These are phyloP conservation scores for Aspergillus spinulosporus DNA, from an alignment of 2,329 filamentous ascomycete genomes.

Conservation along the genomic window DNA sequence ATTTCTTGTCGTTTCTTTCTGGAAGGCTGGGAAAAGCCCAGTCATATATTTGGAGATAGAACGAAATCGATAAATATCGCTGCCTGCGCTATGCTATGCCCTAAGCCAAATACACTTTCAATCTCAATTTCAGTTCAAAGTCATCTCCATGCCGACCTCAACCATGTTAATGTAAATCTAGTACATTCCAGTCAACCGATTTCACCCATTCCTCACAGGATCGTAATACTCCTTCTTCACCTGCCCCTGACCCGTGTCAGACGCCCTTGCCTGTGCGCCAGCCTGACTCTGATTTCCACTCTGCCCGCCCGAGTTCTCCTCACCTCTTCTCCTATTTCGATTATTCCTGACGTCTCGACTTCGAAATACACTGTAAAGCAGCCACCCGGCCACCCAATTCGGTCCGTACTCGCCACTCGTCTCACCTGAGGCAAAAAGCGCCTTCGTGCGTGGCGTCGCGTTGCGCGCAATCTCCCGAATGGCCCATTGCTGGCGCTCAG, in stretches of 20 bases:
- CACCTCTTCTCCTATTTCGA: slow-evolving; percentile 44
- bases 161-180: not conserved
- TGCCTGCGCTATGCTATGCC: slow-evolving; percentile 3
- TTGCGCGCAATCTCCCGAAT: slow-evolving; percentile 46
- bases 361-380: slow-evolving; percentile 51
- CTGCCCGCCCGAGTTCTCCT: slow-evolving; percentile 18
- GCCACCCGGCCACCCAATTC: slow-evolving; percentile 50
- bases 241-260: slow-evolving; percentile 22
- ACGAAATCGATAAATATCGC: not conserved
- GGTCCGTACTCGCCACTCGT: slow-evolving; percentile 47
- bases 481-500: slow-evolving; percentile 44
- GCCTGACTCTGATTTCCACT: not conserved
- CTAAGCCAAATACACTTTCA: not conserved
- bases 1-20: too few species aligned
- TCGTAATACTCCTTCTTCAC: slow-evolving; percentile 43
- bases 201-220: slow-evolving; percentile 40
- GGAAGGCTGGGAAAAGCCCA: not conserved
- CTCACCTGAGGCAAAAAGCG: slow-evolving; percentile 42
- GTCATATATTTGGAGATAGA: not conserved
- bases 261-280: not conserved
- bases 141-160: not conserved
- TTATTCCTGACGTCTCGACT: slow-evolving; percentile 49
- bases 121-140: not conserved
- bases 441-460: slow-evolving; percentile 39
- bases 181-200: not conserved